Base-by-base conservation (phyloP, 495 filamentous ascomycete species). In the Penicillium ochrochloron region DNA sequence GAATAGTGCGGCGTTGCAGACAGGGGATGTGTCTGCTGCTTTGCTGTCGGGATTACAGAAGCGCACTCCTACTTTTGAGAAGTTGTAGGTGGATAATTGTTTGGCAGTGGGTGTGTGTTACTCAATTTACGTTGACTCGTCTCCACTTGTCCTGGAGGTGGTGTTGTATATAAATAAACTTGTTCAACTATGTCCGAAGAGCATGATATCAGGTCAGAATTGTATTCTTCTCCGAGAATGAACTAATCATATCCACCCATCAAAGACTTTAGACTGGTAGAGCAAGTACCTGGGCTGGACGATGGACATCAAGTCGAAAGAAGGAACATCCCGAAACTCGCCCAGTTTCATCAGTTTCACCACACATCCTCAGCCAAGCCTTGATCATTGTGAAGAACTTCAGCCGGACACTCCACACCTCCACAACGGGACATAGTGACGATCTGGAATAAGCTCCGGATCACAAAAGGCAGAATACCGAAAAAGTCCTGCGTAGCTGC, bases 1-100 rank as follows among this genome's bases (percentile, higher is more conserved):
- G 95, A 99, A 99, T 69, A 81, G 85, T 59, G 89, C 87, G 4
- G 89, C 89, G 64, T 69, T 97, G 62, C 94, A 97, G 82, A 90
- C 91, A 7, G 79, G 81, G 58, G 95, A 99, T 83, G 81, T 97
- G 10, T 73, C 84, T 66, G 78, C 82, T 54, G 93, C 95, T 0
- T 76, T 97, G 71, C 64, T 90, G 62, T 89, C 89, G 8, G 92
- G 91, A 2, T 72, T 97, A 58, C 81, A 90, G 79, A 96, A 90
- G 84, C 87, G 83, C 65, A 94, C 87, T 67, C 88, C 92, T 12
- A 91, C 78, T 11, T 99, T 97, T 83, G 90, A 89, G 76, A 99
- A 97, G 80, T 76, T 98, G 59, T 98, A 82, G 46, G 14, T 25
- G 5, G 12, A 25, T 23, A 23, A 56, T 59, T 25, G 12, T 51